Evolutionary conservation across 1,139 yeast species (phyloP).

Genomic region (Candida sanyaensis): DNA sequence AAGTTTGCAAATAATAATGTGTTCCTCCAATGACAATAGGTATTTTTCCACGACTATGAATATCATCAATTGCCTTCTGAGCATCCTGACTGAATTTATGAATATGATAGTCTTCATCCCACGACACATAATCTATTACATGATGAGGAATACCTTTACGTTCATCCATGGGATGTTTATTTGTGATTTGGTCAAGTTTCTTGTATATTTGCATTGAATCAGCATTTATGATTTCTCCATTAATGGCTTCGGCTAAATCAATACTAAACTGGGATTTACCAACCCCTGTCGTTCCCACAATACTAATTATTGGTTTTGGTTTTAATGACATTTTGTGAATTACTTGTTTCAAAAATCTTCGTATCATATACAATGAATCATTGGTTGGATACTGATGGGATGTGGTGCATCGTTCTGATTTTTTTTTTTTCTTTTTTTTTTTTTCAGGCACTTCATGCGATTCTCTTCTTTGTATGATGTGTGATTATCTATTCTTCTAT

Average conservation of each 20-base stretch:
- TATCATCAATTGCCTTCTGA: conserved; percentile 52
- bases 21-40: conserved; percentile 97
- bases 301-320: conserved; percentile 53
- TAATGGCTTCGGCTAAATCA: conserved; percentile 71
- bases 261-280: conserved; percentile 90
- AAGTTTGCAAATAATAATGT: conserved; percentile 82
- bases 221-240: conserved; percentile 92
- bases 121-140: conserved; percentile 77
- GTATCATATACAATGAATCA: conserved; percentile 1
- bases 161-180: conserved; percentile 84
- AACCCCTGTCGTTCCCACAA: conserved; percentile 98
- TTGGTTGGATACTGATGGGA: not conserved
- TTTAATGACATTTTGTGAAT: conserved; percentile 23
- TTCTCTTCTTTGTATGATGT: too few species aligned
- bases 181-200: conserved; percentile 75
- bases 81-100: conserved; percentile 83
- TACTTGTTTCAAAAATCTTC: not conserved
- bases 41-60: conserved; percentile 68
- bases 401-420: not conserved
- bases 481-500: not conserved
- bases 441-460: not conserved
- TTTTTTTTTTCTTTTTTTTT: not conserved
- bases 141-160: conserved; percentile 78
- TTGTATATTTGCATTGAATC: conserved; percentile 96
- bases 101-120: conserved; percentile 84